These are phyloP conservation scores for Eremothecium cymbalariae DNA, from an alignment of 1,139 yeast genomes.

Conservation along the genomic window DNA sequence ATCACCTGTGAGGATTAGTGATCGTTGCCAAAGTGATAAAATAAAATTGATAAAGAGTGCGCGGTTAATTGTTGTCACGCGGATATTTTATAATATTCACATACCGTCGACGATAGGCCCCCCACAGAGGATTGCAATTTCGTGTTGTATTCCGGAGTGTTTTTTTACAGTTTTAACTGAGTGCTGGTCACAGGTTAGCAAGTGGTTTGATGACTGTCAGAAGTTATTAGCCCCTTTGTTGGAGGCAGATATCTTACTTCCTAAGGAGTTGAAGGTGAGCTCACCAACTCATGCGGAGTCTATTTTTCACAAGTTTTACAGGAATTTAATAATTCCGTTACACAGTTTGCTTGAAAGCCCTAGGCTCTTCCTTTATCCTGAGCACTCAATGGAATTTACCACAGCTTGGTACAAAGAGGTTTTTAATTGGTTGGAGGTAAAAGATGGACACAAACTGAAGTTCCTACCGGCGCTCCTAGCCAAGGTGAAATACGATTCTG, in stretches of 20 bases:
- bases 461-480: constrained; percentile 41
- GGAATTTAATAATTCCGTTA: constrained; percentile 28
- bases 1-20: constrained; percentile 27
- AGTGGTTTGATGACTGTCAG: constrained; percentile 26
- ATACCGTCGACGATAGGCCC: constrained; percentile 1
- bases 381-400: constrained; percentile 23
- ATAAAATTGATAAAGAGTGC: constrained; percentile 28
- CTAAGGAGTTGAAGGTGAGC: constrained; percentile 14
- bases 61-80: constrained; percentile 25
- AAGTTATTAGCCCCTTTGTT: constrained; percentile 13
- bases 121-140: constrained; percentile 21
- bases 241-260: constrained; percentile 11
- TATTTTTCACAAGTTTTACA: constrained; percentile 24
- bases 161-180: constrained; percentile 25
- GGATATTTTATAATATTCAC: constrained; percentile 19
- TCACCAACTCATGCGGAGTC: constrained; percentile 18
- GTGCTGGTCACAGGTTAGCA: constrained; percentile 22
- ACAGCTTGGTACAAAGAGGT: constrained; percentile 51
- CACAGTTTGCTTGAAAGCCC: constrained; percentile 30
- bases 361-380: constrained; percentile 32
- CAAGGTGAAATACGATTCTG: constrained; percentile 38
- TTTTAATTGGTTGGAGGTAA: constrained; percentile 53
- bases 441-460: constrained; percentile 40
- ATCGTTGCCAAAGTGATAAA: constrained; percentile 21
- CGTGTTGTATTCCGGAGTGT: constrained; percentile 26